Percentiles rank a stretch among this genome's conserved stretches.
These are phyloP conservation scores for Calonectria leucothoes DNA, from an alignment of 2,329 filamentous ascomycete genomes.

Conservation along the genomic window DNA sequence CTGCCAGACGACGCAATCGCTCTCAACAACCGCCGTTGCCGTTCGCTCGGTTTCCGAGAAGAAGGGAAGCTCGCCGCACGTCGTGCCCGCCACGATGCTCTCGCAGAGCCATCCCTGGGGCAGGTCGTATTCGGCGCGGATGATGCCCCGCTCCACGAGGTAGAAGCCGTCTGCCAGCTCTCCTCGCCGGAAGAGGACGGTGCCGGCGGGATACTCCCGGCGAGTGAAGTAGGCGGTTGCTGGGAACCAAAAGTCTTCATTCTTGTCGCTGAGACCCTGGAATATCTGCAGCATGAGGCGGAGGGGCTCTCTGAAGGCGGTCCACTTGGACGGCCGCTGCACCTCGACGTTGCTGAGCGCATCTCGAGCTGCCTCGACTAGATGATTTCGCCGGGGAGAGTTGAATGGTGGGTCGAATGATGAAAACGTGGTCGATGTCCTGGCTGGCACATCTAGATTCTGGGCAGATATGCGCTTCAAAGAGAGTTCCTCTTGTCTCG, in stretches of 20 bases:
- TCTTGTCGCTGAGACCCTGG: constrained; percentile 84
- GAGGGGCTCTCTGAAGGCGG: constrained; percentile 88
- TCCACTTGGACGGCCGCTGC: constrained; percentile 76
- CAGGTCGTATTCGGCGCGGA: constrained; percentile 90
- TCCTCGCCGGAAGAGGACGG: constrained; percentile 81
- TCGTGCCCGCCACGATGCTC: constrained; percentile 92
- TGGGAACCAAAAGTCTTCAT: constrained; percentile 96
- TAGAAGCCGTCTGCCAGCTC: constrained; percentile 88
- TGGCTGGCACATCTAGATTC: constrained; percentile 62
- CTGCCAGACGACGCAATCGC: constrained; percentile 85
- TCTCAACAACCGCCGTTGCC: constrained; percentile 86
- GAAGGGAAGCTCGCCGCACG: constrained; percentile 95
- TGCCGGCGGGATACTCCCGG: constrained; percentile 74
- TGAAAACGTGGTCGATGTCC: constrained; percentile 43
- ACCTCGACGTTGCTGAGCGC: constrained; percentile 77
- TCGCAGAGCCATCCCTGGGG: constrained; percentile 92
- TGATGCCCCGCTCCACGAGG: constrained; percentile 87
- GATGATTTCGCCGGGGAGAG: constrained; percentile 83
- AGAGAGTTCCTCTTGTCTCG: constrained; percentile 71
- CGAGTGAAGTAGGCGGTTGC: constrained; percentile 80
- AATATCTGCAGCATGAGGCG: constrained; percentile 96
- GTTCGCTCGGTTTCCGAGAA: constrained; percentile 92
- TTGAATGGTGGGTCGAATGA: constrained; percentile 65
- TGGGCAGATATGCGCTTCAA: constrained; percentile 55
- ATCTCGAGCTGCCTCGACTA: constrained; percentile 81